Evolutionary conservation across 805 yeast genomes (phyloP).

Genomic region (Ogataea polymorpha): DNA sequence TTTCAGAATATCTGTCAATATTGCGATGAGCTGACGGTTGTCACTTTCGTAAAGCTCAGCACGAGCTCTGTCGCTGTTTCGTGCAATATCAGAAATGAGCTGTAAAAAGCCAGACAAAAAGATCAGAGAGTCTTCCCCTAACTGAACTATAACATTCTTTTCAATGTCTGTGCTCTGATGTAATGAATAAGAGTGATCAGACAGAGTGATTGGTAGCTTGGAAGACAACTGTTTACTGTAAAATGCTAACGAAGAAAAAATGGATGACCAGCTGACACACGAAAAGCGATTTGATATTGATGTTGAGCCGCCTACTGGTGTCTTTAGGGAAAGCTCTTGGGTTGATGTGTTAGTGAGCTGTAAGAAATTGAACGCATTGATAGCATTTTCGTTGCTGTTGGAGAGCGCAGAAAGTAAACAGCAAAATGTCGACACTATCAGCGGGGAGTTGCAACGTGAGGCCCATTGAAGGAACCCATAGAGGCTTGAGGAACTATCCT

Average conservation of each 20-base stretch:
- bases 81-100: slow-evolving; percentile 53
- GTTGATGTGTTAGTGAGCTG: slow-evolving; percentile 29
- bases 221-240: slow-evolving; percentile 30
- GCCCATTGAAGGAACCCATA: slow-evolving; percentile 90
- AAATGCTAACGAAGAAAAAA: slow-evolving; percentile 33
- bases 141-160: slow-evolving; percentile 40
- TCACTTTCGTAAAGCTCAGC: slow-evolving; percentile 33
- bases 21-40: slow-evolving; percentile 28
- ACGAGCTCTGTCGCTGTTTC: slow-evolving; percentile 36
- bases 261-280: slow-evolving; percentile 36
- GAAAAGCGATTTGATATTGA: slow-evolving; percentile 27
- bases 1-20: slow-evolving; percentile 27
- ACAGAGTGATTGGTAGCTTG: neutral
- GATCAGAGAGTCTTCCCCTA: slow-evolving; percentile 78
- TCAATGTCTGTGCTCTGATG: neutral
- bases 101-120: slow-evolving; percentile 73
- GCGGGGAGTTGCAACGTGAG: slow-evolving; percentile 66
- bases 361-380: slow-evolving; percentile 48
- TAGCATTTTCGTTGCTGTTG: slow-evolving; percentile 53
- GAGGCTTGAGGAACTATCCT: slow-evolving; percentile 58
- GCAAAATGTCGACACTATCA: slow-evolving; percentile 79
- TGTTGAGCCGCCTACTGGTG: slow-evolving; percentile 14
- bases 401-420: slow-evolving; percentile 76
- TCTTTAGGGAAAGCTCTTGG: slow-evolving; percentile 8
- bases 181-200: neutral